Evolutionary conservation across 2,329 filamentous ascomycete species (phyloP), one percentile per base, ranked within the genome.

Genomic region (Hansfordia pulvinata): DNA sequence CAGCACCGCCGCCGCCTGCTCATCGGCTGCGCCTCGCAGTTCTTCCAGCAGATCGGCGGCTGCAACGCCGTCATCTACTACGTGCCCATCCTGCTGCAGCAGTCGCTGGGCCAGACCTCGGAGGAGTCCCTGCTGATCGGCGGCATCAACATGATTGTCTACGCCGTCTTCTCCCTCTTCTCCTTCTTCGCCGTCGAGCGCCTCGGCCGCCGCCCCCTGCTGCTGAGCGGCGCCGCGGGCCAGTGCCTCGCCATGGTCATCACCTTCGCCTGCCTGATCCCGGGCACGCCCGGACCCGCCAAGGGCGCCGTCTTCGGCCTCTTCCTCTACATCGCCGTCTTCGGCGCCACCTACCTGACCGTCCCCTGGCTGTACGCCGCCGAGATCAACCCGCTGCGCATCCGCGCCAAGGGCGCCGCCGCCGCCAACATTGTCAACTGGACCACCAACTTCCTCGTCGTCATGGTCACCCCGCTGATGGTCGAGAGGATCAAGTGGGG

Each of bases 401-500:
- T 24, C 23, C 13, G 23, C 14, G 16, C 23, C 14, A 14, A 9
- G n/a, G 16, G 23, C 23, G 23, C 17, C 5, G 23, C 23, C 14
- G 23, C 17, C 23, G 16, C 14, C 23, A 16, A 17, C 23, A 16
- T 16, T 16, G 17, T 24, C 23, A 14, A 24, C 23, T 24, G 23
- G 23, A 14, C 17, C 23, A 24, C 17, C 14, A 24, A 24, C 23
- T 24, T 24, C 17, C 14, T 24, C 23, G 38, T 47, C 6, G 35
- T 49, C 6, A 56, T 58, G 51, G 45, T 59, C 24, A 60, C 55
- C 0, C 58, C 55, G 3, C 52, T 63, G 6, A 60, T 58, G 7
- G 56, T 64, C 24, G 47, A 54, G 27, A 60, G 46, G 3, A 67
- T 74, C 30, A 58, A 57, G 10, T 70, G 58, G 45, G 43, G 50